phyloP scores from a whole-genome alignment of 352 stramenopile genomes.

The Globisporangium alternatum region DNA sequence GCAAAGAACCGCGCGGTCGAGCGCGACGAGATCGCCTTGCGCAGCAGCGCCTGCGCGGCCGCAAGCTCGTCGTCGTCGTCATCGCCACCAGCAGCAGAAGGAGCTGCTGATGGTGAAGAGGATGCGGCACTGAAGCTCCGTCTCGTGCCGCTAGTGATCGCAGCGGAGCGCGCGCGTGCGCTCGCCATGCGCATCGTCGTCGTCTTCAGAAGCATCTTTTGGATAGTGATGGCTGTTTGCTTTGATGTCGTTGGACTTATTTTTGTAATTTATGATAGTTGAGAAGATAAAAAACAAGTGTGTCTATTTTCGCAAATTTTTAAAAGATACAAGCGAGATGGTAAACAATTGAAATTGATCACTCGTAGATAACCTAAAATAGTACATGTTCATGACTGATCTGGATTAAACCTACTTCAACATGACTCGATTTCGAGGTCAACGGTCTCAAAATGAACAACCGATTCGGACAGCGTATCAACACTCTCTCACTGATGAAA shows the following conservation, averaged over 20 bases:
- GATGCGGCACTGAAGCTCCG: background rate
- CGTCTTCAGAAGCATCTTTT: background rate
- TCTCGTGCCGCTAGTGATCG: background rate
- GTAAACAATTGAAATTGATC: too few species aligned
- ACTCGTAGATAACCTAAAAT: too few species aligned
- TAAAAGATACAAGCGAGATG: too few species aligned
- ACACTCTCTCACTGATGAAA: too few species aligned
- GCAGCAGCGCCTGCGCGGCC: conserved; percentile 8
- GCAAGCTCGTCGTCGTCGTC: background rate
- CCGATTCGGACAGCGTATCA: too few species aligned
- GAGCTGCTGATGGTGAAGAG: background rate
- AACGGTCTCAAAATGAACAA: too few species aligned
- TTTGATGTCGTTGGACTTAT: background rate
- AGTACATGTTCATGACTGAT: too few species aligned
- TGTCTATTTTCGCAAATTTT: too few species aligned
- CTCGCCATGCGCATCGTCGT: background rate
- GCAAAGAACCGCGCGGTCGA: conserved; percentile 17
- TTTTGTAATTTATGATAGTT: too few species aligned
- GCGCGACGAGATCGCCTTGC: conserved; percentile 15
- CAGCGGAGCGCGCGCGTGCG: background rate
- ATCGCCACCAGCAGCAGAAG: background rate
- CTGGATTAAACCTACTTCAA: too few species aligned
- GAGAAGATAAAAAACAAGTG: too few species aligned
- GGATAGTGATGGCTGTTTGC: background rate
- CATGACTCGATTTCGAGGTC: too few species aligned